Conservation (phyloP, 768 basidiomycete genomes). For the Pulveroboletus frians region DNA sequence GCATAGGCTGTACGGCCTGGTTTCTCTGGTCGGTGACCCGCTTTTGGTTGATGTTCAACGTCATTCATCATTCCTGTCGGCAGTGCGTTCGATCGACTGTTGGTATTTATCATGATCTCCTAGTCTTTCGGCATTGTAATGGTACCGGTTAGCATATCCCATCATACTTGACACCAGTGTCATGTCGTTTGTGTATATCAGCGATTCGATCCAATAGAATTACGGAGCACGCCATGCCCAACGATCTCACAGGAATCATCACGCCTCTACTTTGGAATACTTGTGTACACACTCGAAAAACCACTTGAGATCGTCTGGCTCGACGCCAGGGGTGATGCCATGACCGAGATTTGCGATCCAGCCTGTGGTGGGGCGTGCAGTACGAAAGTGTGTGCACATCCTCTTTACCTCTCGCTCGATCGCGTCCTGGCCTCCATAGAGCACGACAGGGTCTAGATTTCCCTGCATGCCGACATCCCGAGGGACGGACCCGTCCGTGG, state of each 20-base stretch:
- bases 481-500: slow-evolving; percentile 55
- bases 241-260: not conserved
- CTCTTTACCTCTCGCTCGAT: slow-evolving; percentile 83
- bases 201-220: slow-evolving; percentile 6
- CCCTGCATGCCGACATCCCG: slow-evolving; percentile 76
- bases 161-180: slow-evolving; percentile 12
- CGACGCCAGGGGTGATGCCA: slow-evolving; percentile 92
- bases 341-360: slow-evolving; percentile 99
- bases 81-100: slow-evolving; percentile 7
- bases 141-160: slow-evolving; percentile 27
- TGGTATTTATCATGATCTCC: slow-evolving; percentile 29
- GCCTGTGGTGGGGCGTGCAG: slow-evolving; percentile 46
- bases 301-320: slow-evolving; percentile 88
- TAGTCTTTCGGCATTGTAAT: slow-evolving; percentile 25
- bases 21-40: slow-evolving; percentile 10
- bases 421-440: slow-evolving; percentile 82
- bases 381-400: slow-evolving; percentile 72
- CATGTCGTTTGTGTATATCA: slow-evolving; percentile 20
- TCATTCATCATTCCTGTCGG: slow-evolving; percentile 1
- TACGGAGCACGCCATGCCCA: slow-evolving; percentile 4
- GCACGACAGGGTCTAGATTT: slow-evolving; percentile 83
- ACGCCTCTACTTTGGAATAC: slow-evolving; percentile 46
- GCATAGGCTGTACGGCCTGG: slow-evolving; percentile 41
- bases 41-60: slow-evolving; percentile 4
- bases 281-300: slow-evolving; percentile 89